phyloP scores from a whole-genome alignment of 2,329 filamentous ascomycete species.

The Clarireedia hainanense region DNA sequence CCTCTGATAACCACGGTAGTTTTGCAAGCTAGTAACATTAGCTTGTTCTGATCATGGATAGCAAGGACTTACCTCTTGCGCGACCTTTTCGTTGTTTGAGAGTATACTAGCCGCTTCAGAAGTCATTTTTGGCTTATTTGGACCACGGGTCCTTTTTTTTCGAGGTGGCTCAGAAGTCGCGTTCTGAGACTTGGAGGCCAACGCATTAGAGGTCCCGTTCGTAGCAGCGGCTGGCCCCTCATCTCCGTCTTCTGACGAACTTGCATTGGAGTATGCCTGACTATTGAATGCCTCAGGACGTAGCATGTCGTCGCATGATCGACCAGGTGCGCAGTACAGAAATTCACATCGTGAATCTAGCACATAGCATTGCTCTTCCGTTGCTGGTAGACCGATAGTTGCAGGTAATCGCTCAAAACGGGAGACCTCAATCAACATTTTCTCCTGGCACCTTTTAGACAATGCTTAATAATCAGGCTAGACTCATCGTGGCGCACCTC shows the following conservation, averaged over 20 bases:
- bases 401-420: slow-evolving; percentile 1
- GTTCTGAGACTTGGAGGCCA: no score
- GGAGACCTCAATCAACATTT: neutral
- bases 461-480: neutral
- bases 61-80: neutral
- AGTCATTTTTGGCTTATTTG: neutral
- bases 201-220: no score
- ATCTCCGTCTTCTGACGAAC: neutral
- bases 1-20: slow-evolving; percentile 4
- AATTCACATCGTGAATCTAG: neutral
- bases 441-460: neutral
- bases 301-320: slow-evolving; percentile 3
- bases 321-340: neutral
- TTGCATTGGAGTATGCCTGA: neutral
- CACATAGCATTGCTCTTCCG: slow-evolving; percentile 3
- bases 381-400: slow-evolving; percentile 1
- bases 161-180: no score
- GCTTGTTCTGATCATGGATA: neutral
- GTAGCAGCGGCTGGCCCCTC: no score
- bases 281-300: neutral
- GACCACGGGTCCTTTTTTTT: no score
- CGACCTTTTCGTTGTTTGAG: neutral
- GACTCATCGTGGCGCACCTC: neutral
- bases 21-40: slow-evolving; percentile 4
- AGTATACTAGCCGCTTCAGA: neutral